These are phyloP conservation scores for Sporothrix phasma DNA, from an alignment of 2,329 filamentous ascomycete genomes.

Conservation along the genomic window DNA sequence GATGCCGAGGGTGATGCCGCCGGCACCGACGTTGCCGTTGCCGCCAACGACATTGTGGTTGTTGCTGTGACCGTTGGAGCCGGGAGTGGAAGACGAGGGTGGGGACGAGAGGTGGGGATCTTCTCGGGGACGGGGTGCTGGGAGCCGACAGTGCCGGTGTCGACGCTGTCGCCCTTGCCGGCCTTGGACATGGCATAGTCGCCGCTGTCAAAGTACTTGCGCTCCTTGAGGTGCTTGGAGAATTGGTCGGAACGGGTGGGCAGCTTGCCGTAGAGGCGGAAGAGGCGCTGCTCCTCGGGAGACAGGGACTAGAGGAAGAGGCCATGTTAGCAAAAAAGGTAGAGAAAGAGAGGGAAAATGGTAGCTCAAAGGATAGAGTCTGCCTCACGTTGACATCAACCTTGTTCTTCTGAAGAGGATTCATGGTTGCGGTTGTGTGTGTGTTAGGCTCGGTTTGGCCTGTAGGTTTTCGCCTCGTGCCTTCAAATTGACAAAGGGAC, in stretches of 20 bases:
- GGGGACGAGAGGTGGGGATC: slow-evolving; percentile 76
- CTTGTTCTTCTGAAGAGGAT: slow-evolving; percentile 97
- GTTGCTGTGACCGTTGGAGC: slow-evolving; percentile 17
- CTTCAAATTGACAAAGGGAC: neutral
- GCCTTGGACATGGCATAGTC: slow-evolving; percentile 96
- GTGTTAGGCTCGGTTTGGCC: neutral
- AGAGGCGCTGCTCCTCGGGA: slow-evolving; percentile 90
- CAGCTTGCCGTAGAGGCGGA: slow-evolving; percentile 95
- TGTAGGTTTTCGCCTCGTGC: neutral
- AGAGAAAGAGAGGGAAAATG: neutral
- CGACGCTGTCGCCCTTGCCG: slow-evolving; percentile 88
- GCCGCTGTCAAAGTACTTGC: slow-evolving; percentile 96
- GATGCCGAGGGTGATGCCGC: slow-evolving; percentile 32
- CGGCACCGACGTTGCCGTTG: slow-evolving; percentile 25
- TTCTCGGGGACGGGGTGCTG: slow-evolving; percentile 93
- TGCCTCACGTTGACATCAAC: slow-evolving; percentile 85
- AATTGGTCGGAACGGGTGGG: slow-evolving; percentile 93
- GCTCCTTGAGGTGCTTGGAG: slow-evolving; percentile 97
- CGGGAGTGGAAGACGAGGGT: slow-evolving; percentile 28
- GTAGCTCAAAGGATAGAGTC: neutral
- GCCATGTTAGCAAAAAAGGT: neutral
- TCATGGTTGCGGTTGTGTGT: slow-evolving; percentile 42
- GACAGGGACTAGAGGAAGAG: slow-evolving; percentile 65
- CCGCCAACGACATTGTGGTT: slow-evolving; percentile 5
- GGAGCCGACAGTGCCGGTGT: slow-evolving; percentile 86